Base-by-base conservation (phyloP, 163 green algal species). In the Chlamydomonas reinhardtii region DNA sequence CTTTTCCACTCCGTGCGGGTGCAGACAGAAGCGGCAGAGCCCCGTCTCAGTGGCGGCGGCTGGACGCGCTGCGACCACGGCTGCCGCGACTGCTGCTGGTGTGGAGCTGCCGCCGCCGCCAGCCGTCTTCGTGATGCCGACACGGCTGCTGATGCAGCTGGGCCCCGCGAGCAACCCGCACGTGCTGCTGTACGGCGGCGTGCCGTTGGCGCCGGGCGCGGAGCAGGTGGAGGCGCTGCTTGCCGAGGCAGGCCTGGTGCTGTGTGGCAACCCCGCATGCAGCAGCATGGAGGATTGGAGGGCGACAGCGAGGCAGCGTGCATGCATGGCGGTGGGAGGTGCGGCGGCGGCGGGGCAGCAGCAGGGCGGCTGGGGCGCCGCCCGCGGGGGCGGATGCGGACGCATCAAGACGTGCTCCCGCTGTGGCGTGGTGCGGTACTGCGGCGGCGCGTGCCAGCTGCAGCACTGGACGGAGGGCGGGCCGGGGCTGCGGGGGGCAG, bases 381-480 rank as follows among this genome's bases (percentile, higher is more conserved):
- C n/a, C n/a, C n/a, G 48, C 19, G 48, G 48, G 1, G 48, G 48
- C 14, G 48, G n/a, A n/a, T n/a, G n/a, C n/a, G n/a, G 48, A 19
- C 48, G 48, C 48, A 56, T 56, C 48, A 83, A 83, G 29, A 39
- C 35, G 17, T 83, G 76, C 76, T 31, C 35, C 22, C 61, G 76
- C 24, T 83, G 76, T 35, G 37, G 73, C 27, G 34, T 14, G 65
- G 61, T 74, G 12, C 48, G 4, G 37, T 83, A 83, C 37, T 83
- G 76, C 76, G 31, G 76, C 61, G 8, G 12, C 20, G 76, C 37
- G 9, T 83, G 76, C 62, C 76, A 83, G 37, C 35, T 19, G 35
- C 61, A 25, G 61, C 61, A 83, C 76, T 83, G 76, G 76, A 31
- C 16, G 11, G 19, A 9, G n/a, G 61, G 34, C 4, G 59, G 35